A percentile compares a stretch with the other conserved stretches of the same genome.
Conservation (phyloP, 2,329 filamentous ascomycete genomes). For the Sarocladium strictum region DNA sequence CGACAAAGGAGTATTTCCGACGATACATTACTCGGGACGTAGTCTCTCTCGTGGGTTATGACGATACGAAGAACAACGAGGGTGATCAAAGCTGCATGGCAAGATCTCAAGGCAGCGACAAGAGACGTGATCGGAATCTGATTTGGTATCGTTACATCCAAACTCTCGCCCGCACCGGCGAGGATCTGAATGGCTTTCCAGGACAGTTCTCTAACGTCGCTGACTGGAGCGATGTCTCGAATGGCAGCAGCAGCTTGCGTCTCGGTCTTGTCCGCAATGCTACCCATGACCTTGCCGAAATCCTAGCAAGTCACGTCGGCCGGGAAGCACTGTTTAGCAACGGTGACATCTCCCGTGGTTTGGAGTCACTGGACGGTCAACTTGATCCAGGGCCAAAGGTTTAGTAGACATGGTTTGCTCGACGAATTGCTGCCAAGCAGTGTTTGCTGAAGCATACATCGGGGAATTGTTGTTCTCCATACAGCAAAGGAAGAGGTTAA, state of each 20-base stretch:
- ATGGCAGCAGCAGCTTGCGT: constrained; percentile 5
- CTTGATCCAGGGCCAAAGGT: no score
- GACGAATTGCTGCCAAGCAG: no score
- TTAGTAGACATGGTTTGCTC: no score
- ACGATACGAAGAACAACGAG: not conserved
- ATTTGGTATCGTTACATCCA: constrained; percentile 10
- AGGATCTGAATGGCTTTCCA: constrained; percentile 2
- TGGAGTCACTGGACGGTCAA: no score
- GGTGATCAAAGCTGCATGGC: constrained; percentile 8
- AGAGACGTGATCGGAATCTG: constrained; percentile 9
- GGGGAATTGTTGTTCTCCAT: no score
- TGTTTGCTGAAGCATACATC: no score
- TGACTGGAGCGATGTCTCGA: constrained; percentile 1
- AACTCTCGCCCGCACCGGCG: not conserved
- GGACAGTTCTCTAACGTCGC: constrained; percentile 5
- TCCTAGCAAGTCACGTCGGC: not conserved
- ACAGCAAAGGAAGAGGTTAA: no score
- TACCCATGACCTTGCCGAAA: not conserved
- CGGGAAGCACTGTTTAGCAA: not conserved
- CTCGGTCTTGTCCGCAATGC: constrained; percentile 8
- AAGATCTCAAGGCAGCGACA: constrained; percentile 3
- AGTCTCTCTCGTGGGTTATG: constrained; percentile 8
- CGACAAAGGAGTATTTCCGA: constrained; percentile 17
- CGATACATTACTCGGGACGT: constrained; percentile 13
- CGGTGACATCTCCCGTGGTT: no score